Conservation (phyloP, 2,329 filamentous ascomycete species). For the Colletotrichum abscissum region DNA sequence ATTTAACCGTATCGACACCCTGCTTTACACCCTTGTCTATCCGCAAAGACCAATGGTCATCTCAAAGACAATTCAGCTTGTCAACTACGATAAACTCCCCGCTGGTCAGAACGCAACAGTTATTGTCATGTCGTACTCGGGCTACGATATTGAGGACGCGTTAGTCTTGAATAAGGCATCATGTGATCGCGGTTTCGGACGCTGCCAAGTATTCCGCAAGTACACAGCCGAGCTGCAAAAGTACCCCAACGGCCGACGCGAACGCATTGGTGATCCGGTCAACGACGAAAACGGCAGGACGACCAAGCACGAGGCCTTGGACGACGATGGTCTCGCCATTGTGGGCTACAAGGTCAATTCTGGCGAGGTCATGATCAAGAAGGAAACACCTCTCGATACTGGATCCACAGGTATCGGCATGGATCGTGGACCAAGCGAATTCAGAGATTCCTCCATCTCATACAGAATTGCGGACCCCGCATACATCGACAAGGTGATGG, state of each 20-base stretch:
- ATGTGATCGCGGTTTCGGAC: constrained; percentile 92
- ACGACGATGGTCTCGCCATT: constrained; percentile 87
- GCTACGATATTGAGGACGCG: constrained; percentile 99
- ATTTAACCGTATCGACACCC: constrained; percentile 94
- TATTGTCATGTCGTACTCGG: constrained; percentile 99
- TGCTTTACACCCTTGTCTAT: constrained; percentile 97
- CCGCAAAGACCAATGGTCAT: constrained; percentile 98
- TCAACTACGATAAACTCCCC: constrained; percentile 96
- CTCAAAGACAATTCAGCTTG: constrained; percentile 94
- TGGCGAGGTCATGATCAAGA: constrained; percentile 91
- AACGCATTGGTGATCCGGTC: constrained; percentile 70
- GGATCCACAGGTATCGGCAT: constrained; percentile 77
- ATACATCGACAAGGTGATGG: constrained; percentile 96
- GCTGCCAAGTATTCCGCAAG: constrained; percentile 98
- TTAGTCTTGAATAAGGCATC: constrained; percentile 97
- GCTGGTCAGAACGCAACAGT: constrained; percentile 97
- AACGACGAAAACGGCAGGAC: constrained; percentile 70
- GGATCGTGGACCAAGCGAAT: constrained; percentile 71
- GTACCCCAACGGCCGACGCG: constrained; percentile 83
- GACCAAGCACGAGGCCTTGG: constrained; percentile 78
- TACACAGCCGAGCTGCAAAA: constrained; percentile 87
- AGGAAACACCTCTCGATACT: constrained; percentile 85
- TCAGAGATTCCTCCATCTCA: constrained; percentile 75
- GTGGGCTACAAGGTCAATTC: constrained; percentile 83
- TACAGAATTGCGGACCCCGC: constrained; percentile 87